Conservation (phyloP, 176 grass and related monocot genomes). For the Oryza australiensis region DNA sequence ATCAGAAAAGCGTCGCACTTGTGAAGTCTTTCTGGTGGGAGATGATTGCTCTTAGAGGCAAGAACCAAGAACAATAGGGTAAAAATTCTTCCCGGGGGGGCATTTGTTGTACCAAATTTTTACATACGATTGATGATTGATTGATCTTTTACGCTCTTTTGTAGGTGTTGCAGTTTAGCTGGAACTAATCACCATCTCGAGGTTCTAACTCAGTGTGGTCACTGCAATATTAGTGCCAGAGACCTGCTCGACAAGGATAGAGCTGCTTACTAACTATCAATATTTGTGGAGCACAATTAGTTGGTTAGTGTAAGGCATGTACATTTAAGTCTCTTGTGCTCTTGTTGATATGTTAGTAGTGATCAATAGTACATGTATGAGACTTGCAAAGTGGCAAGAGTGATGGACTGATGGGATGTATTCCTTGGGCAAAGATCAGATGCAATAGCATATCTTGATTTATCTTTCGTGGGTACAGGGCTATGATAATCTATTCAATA, state of each 20-base stretch:
- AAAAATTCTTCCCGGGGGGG: not conserved
- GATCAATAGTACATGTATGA: not conserved
- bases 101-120: not conserved
- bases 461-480: not conserved
- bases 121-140: not conserved
- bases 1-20: conserved; percentile 24
- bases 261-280: conserved; percentile 6
- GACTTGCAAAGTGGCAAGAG: conserved; percentile 10
- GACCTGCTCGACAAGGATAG: conserved; percentile 41
- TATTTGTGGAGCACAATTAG: not conserved
- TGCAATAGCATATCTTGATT: too few relatives aligned
- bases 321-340: conserved; percentile 32
- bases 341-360: conserved; percentile 17
- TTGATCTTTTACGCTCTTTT: not conserved
- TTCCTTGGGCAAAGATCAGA: conserved; percentile 32
- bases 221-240: conserved; percentile 68
- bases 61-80: not conserved
- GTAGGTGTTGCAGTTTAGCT: conserved; percentile 22
- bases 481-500: not conserved
- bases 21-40: too few relatives aligned
- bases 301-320: conserved; percentile 28
- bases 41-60: conserved; percentile 37
- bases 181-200: conserved; percentile 42
- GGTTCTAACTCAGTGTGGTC: conserved; percentile 45
- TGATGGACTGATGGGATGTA: conserved; percentile 19